These are phyloP conservation scores for Botrytis pseudocinerea DNA, from an alignment of 2,329 filamentous ascomycete genomes.

Conservation along the genomic window DNA sequence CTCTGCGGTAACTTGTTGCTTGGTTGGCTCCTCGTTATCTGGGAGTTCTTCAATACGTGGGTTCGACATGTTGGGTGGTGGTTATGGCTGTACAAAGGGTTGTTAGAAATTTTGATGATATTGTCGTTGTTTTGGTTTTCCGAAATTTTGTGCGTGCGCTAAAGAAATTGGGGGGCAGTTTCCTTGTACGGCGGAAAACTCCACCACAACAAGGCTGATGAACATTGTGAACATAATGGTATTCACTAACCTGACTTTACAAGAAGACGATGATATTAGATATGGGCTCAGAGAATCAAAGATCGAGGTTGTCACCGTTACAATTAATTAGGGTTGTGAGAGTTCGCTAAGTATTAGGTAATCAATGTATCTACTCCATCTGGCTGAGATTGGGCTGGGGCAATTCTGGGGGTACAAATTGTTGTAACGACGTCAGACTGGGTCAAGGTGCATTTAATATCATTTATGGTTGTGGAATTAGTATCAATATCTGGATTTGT, in stretches of 20 bases:
- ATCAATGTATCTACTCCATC: conserved; percentile 8
- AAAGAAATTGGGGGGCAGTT: conserved; percentile 18
- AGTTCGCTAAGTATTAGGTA: conserved; percentile 35
- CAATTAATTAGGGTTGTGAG: conserved; percentile 28
- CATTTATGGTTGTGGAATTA: conserved; percentile 14
- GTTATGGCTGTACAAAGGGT: conserved; percentile 39
- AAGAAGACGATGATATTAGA: conserved; percentile 24
- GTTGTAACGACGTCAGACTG: conserved; percentile 10
- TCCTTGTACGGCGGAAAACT: conserved; percentile 7
- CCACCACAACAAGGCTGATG: conserved; percentile 7
- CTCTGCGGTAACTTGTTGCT: conserved; percentile 70
- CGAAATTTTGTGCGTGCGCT: conserved; percentile 37
- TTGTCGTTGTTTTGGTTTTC: conserved; percentile 27
- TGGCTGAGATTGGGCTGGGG: background rate
- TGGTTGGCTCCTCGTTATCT: conserved; percentile 78
- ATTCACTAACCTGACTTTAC: conserved; percentile 30
- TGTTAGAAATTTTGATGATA: conserved; percentile 33
- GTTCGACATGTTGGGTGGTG: conserved; percentile 79
- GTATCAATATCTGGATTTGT: conserved; percentile 9
- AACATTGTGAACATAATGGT: conserved; percentile 10
- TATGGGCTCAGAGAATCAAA: conserved; percentile 9
- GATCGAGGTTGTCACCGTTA: conserved; percentile 22
- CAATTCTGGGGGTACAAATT: conserved; percentile 6
- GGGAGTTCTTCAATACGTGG: conserved; percentile 96
- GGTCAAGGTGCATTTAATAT: conserved; percentile 5